Percentiles rank a stretch among this genome's conserved stretches.
phyloP scores from a whole-genome alignment of 768 basidiomycete genomes.

The Xerocomellus dryophilus region DNA sequence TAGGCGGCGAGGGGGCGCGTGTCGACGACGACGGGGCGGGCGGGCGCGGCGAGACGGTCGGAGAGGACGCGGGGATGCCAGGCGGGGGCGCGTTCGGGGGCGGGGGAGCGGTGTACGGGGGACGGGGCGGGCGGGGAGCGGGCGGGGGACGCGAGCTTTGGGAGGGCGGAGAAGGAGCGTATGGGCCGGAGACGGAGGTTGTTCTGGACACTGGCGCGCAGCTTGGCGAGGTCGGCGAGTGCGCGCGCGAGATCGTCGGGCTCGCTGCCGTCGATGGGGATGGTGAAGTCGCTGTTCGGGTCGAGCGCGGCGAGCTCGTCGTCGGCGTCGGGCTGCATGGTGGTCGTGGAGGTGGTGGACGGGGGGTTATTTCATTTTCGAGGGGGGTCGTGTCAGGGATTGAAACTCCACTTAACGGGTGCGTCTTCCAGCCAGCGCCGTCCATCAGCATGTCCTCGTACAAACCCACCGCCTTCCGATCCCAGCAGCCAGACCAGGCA shows the following conservation, averaged over 20 bases:
- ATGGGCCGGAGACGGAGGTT: constrained; percentile 80
- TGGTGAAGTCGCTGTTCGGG: constrained; percentile 25
- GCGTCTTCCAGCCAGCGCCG: background rate
- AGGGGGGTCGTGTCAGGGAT: constrained; percentile 13
- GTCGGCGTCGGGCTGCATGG: constrained; percentile 23
- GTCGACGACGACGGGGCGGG: constrained; percentile 73
- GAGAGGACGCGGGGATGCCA: constrained; percentile 46
- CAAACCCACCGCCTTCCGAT: constrained; percentile 30
- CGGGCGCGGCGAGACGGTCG: constrained; percentile 45
- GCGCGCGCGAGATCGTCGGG: constrained; percentile 61
- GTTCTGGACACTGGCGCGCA: constrained; percentile 69
- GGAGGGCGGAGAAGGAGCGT: constrained; percentile 52
- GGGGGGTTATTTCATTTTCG: constrained; percentile 13
- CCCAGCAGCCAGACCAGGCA: constrained; percentile 14
- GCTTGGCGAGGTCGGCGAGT: constrained; percentile 61
- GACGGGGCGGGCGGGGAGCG: constrained; percentile 40
- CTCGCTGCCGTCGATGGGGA: constrained; percentile 30
- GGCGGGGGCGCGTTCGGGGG: constrained; percentile 24
- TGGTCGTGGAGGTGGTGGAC: constrained; percentile 16
- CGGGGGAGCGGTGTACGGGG: constrained; percentile 54
- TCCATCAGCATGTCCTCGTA: constrained; percentile 24
- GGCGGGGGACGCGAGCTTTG: constrained; percentile 43
- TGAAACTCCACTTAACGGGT: constrained; percentile 15
- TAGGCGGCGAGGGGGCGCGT: constrained; percentile 70
- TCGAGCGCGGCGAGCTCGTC: constrained; percentile 32